Base-by-base conservation (phyloP, 2,329 filamentous ascomycete species). In the Diplocarpon mali region DNA sequence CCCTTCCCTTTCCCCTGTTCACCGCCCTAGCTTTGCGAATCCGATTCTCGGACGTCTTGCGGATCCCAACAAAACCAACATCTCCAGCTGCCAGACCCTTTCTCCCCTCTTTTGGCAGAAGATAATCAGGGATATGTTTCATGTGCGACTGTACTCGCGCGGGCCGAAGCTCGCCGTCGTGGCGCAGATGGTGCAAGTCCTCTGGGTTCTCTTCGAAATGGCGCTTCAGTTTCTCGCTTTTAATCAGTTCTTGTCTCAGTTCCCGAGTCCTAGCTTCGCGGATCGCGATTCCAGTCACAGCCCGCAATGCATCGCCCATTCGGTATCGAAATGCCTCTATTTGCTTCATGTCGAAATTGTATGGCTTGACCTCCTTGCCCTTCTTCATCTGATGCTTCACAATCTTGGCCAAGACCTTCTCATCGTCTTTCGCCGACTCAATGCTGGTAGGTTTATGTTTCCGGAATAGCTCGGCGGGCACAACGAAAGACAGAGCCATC, bases 161-260 rank as follows among this genome's bases (percentile, higher is more conserved):
- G 17, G 88, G 80, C 48, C 88, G 76, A 45, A 94, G 71, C 63
- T 95, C 90, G 31, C 81, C 82, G 61, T 98, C 92, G 61, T 98
- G 92, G 20, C 90, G 78, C 53, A 96, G 70, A 61, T 95, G 87
- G 31, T 79, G 77, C 52, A 96, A 68, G 61, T 96, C 90, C 28
- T 83, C 79, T 0, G 92, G 92, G 62, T 98, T 95, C 65, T 98
- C 92, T 62, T 96, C 92, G 59, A 96, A 98, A 69, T 96, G 87
- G 41, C 88, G 76, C 65, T 92, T 89, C 44, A 98, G 69, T 66
- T 95, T 95, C 60, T 96, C 90, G 53, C 83, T 90, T 68, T 94
- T 93, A 57, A 95, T 72, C 11, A 98, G 72, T 64, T 96, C 92
- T 62, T 90, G 80, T 43, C 86, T 77, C 45, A 98, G 73, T 65